These are phyloP conservation scores for Cladobotryum mycophilum DNA, from an alignment of 2,329 filamentous ascomycete species.

Conservation along the genomic window DNA sequence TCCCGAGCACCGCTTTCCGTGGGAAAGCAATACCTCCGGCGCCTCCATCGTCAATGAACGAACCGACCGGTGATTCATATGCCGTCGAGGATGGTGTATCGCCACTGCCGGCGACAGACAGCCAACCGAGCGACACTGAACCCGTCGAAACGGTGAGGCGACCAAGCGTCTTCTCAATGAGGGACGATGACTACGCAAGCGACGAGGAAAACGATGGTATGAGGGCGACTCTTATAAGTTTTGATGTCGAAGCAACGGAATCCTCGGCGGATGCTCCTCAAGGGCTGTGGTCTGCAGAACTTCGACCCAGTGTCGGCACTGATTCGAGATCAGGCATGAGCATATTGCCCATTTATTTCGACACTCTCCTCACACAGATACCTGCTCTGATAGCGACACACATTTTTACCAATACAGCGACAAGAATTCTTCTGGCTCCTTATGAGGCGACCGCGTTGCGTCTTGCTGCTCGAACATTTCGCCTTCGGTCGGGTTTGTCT, in stretches of 20 bases:
- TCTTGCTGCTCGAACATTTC: slow-evolving; percentile 38
- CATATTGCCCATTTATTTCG: slow-evolving; percentile 33
- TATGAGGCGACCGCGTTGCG: slow-evolving; percentile 42
- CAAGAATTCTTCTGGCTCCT: slow-evolving; percentile 39
- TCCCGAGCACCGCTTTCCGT: slow-evolving; percentile 34
- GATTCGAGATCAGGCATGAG: slow-evolving; percentile 22
- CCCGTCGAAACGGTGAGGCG: slow-evolving; percentile 32
- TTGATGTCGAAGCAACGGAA: slow-evolving; percentile 54
- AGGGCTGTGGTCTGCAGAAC: slow-evolving; percentile 53
- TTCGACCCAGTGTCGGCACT: slow-evolving; percentile 42
- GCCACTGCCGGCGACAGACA: slow-evolving; percentile 16
- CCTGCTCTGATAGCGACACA: slow-evolving; percentile 43
- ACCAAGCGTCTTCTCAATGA: slow-evolving; percentile 40
- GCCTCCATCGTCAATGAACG: slow-evolving; percentile 4
- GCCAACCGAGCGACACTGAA: slow-evolving; percentile 21
- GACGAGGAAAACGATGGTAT: slow-evolving; percentile 52
- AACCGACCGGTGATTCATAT: slow-evolving; percentile 4
- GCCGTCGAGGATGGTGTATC: slow-evolving; percentile 2
- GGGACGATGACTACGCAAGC: slow-evolving; percentile 47
- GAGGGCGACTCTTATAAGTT: slow-evolving; percentile 53
- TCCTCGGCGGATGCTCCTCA: slow-evolving; percentile 40
- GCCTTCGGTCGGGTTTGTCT: slow-evolving; percentile 31
- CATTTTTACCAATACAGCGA: slow-evolving; percentile 38
- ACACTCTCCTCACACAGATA: slow-evolving; percentile 45
- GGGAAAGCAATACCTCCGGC: slow-evolving; percentile 20